These are phyloP conservation scores for Podaxis sp. DNA, from an alignment of 768 basidiomycete species.

Conservation along the genomic window DNA sequence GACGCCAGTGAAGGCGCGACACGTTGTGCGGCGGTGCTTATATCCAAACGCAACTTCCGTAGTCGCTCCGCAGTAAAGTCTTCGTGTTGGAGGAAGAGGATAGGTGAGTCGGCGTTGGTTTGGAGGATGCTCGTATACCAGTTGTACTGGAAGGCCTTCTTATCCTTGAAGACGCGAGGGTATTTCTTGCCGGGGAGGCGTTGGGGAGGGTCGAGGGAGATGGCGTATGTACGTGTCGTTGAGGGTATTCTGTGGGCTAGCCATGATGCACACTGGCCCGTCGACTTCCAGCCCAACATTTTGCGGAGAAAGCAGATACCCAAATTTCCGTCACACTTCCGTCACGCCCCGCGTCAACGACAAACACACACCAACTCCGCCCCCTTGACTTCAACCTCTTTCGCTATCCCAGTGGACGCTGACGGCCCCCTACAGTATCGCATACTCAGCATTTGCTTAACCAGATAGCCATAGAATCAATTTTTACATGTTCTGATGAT, in stretches of 20 bases:
- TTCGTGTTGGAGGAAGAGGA: conserved; percentile 78
- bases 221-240: conserved; percentile 46
- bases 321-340: conserved; percentile 4
- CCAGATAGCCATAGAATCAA: too few species aligned
- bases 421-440: too few species aligned
- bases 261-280: conserved; percentile 2
- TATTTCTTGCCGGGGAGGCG: conserved; percentile 51
- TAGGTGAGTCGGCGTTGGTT: conserved; percentile 52
- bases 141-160: conserved; percentile 80
- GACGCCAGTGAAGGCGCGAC: conserved; percentile 38
- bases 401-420: too few species aligned
- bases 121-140: conserved; percentile 76
- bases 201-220: conserved; percentile 54
- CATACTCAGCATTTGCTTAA: too few species aligned
- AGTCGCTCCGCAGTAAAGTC: conserved; percentile 72
- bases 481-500: too few species aligned
- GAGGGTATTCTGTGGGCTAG: conserved; percentile 8
- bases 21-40: conserved; percentile 54
- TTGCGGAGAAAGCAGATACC: conserved; percentile 5
- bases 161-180: conserved; percentile 72
- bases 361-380: background rate
- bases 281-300: conserved; percentile 9
- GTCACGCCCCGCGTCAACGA: conserved; percentile 1
- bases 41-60: conserved; percentile 66
- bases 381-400: background rate